A percentile compares a stretch with the other conserved stretches of the same genome.
phyloP scores from a whole-genome alignment of 2,329 filamentous ascomycete genomes.

The Colletotrichum somersetense region DNA sequence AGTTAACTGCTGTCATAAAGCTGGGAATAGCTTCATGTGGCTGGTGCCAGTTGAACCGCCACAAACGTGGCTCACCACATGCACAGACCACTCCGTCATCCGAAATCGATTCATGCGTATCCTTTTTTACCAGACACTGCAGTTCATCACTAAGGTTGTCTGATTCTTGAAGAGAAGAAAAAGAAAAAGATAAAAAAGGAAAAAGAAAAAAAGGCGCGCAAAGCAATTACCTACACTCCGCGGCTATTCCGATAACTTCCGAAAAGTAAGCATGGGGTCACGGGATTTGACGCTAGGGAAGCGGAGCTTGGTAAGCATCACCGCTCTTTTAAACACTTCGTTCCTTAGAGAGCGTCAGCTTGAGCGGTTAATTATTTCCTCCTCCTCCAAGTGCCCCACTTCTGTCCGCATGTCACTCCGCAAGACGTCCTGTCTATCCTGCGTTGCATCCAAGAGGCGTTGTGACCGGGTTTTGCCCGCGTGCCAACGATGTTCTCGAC shows the following conservation, averaged over 20 bases:
- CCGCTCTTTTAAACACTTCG: not conserved
- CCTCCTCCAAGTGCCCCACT: not conserved
- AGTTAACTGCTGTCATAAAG: not conserved
- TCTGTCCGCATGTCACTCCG: constrained; percentile 36
- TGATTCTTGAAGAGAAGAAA: too few relatives aligned
- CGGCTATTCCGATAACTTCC: not conserved
- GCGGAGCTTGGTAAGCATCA: constrained; percentile 1
- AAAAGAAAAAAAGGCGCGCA: not conserved
- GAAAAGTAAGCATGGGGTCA: not conserved
- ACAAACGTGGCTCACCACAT: too few relatives aligned
- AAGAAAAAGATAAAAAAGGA: too few relatives aligned
- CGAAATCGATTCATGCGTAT: too few relatives aligned
- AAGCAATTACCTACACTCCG: too few relatives aligned
- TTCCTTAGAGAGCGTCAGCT: not conserved
- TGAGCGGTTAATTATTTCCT: not conserved
- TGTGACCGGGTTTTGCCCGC: constrained; percentile 17
- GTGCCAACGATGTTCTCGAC: constrained; percentile 22
- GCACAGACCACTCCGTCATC: too few relatives aligned
- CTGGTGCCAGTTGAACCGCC: too few relatives aligned
- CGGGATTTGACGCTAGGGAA: not conserved
- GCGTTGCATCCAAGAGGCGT: constrained; percentile 29
- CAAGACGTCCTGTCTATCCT: constrained; percentile 24
- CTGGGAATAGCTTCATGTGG: too few relatives aligned
- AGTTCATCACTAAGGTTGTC: too few relatives aligned
- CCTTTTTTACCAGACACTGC: too few relatives aligned